Evolutionary conservation across 495 filamentous ascomycete genomes (phyloP), one percentile per base, ranked within the genome.

Genomic region (Clavariopsis aquatica): DNA sequence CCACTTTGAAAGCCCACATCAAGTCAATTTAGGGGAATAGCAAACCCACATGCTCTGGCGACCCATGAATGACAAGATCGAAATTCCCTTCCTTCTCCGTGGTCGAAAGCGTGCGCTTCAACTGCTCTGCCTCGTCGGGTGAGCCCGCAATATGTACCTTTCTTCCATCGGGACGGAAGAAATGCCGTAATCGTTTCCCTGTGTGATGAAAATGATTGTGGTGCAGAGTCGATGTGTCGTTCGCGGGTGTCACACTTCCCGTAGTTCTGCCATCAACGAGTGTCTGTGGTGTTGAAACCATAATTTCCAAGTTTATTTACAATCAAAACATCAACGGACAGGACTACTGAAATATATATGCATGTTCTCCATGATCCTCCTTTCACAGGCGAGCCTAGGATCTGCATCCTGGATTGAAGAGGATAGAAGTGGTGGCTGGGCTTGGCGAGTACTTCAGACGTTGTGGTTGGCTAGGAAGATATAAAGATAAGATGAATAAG

Each of bases 41-140:
- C 23, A 38, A n/a, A 45, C 57, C 13, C 17, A 78, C 66, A 71
- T 86, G 83, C 69, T 85, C 82, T 24, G 75, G 74, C 1, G 78
- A 79, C 15, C 84, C 84, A 60, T 80, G 78, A 45, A 86, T 73
- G 26, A 80, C 79, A 10, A 84, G 62, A 41, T 84, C 82, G 53
- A 84, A 83, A 9, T 76, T 75, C 26, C 74, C 70, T 9, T 79
- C 77, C 41, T 76, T 71, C 45, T 75, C 72, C 23, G 73, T 69
- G 9, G 66, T 66, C 10, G 65, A 65, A 23, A 84, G 75, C 27
- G 74, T 74, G 36, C 70, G 74, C 17, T 75, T 70, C 9, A 84
- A 68, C 6, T 58, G 58, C 53, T 79, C 72, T 34, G 76, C 77
- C 64, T 85, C 83, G 64, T 81, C 79, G 7, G 83, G 84, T 5